Conservation (phyloP, 2,329 filamentous ascomycete genomes). For the Huntiella omanensis region DNA sequence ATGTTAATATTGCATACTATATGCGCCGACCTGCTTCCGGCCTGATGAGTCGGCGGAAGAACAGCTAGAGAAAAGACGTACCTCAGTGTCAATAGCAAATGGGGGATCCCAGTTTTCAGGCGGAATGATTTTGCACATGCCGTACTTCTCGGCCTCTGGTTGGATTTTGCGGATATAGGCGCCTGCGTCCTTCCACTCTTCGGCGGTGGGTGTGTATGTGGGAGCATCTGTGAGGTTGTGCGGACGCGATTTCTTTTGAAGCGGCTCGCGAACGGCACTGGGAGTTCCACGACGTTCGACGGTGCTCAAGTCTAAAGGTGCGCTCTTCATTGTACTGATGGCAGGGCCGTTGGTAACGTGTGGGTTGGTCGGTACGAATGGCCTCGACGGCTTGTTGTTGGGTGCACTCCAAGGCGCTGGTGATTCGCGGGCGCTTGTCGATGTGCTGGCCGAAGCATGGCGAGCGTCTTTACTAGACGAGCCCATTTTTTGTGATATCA, state of each 20-base stretch:
- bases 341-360: slow-evolving; percentile 21
- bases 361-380: slow-evolving; percentile 17
- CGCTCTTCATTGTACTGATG: slow-evolving; percentile 36
- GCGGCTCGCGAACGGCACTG: slow-evolving; percentile 53
- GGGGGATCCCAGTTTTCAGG: slow-evolving; percentile 85
- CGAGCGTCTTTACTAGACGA: slow-evolving; percentile 15
- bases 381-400: slow-evolving; percentile 24
- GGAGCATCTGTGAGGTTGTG: slow-evolving; percentile 80
- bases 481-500: slow-evolving; percentile 3
- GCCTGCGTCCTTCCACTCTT: slow-evolving; percentile 88
- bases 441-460: slow-evolving; percentile 19
- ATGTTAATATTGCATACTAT: slow-evolving; percentile 11
- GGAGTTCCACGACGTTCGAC: slow-evolving; percentile 82
- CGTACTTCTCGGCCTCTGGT: slow-evolving; percentile 69
- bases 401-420: slow-evolving; percentile 18
- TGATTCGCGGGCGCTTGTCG: slow-evolving; percentile 32
- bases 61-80: slow-evolving; percentile 20
- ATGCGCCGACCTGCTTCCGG: neutral
- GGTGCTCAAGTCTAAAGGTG: slow-evolving; percentile 63
- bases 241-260: slow-evolving; percentile 59
- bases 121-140: slow-evolving; percentile 89
- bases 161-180: slow-evolving; percentile 86
- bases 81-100: slow-evolving; percentile 94
- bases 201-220: slow-evolving; percentile 73
- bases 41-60: neutral